Percentiles rank a stretch among this genome's conserved stretches.
Conservation (phyloP, 768 basidiomycete species). For the Boletus huronensis region DNA sequence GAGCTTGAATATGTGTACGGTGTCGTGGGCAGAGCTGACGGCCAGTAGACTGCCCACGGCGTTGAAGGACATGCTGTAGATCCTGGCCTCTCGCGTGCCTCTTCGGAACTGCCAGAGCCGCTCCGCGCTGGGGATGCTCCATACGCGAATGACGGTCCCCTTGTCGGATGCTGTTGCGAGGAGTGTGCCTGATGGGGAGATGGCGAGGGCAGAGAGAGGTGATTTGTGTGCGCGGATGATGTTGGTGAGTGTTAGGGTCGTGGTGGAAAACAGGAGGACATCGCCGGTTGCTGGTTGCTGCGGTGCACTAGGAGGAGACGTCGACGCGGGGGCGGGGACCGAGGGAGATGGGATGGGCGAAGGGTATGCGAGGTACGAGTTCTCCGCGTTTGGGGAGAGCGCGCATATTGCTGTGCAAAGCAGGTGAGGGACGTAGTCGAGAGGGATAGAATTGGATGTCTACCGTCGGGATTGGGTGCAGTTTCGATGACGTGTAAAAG, state of each 20-base stretch:
- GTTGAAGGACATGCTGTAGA: slow-evolving; percentile 87
- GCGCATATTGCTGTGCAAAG: slow-evolving; percentile 80
- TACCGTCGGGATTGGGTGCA: slow-evolving; percentile 91
- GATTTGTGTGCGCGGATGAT: slow-evolving; percentile 97
- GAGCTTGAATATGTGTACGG: slow-evolving; percentile 95
- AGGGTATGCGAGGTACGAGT: slow-evolving; percentile 94
- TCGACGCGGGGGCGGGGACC: slow-evolving; percentile 43
- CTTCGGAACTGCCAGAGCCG: slow-evolving; percentile 94
- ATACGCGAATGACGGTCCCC: slow-evolving; percentile 96
- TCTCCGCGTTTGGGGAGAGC: slow-evolving; percentile 89
- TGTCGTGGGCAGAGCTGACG: slow-evolving; percentile 89
- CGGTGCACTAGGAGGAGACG: slow-evolving; percentile 37
- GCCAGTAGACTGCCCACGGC: slow-evolving; percentile 76
- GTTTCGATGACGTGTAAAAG: slow-evolving; percentile 97
- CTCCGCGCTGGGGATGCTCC: slow-evolving; percentile 86
- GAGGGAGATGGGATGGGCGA: slow-evolving; percentile 87
- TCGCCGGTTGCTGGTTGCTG: slow-evolving; percentile 62
- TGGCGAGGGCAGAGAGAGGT: slow-evolving; percentile 80
- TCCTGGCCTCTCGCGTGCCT: slow-evolving; percentile 81
- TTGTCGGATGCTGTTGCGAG: slow-evolving; percentile 93
- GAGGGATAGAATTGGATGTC: slow-evolving; percentile 5
- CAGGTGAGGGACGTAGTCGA: neutral
- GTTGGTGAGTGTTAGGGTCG: slow-evolving; percentile 87
- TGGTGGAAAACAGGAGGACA: slow-evolving; percentile 92
- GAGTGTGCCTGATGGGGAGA: slow-evolving; percentile 84